Base-by-base conservation (phyloP, 2,329 filamentous ascomycete genomes). In the Fusarium denticulatum region DNA sequence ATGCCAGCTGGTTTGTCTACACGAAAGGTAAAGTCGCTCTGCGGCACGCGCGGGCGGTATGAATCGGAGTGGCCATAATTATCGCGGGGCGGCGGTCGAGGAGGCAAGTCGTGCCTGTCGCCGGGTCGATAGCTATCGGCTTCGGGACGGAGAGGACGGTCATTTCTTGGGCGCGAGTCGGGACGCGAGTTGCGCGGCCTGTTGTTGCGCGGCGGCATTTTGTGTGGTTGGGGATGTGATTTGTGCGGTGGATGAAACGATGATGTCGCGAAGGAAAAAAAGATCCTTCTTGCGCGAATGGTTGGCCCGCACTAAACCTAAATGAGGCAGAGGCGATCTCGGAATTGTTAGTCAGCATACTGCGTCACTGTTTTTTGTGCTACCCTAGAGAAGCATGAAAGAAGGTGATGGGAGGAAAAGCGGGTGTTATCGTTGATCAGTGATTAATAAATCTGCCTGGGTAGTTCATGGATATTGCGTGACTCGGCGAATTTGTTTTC, bases 1-100 rank as follows among this genome's bases (percentile, higher is more conserved):
- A 90, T 81, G 9, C 87, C 87, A 1, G 84, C 73, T 7, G 88
- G 88, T 57, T 86, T 87, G 16, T 88, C 85, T 46, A 86, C 80
- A 12, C 86, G 86, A 66, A 90, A 91, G 2, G 86, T 88, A 76
- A 91, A 91, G 57, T 90, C 87, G 42, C 87, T 79, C 55, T 83
- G 83, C 4, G 83, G 84, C 20, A 79, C 76, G 36, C 75, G 73
- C 18, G 80, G 78, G 8, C 79, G 77, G 36, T 82, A 81, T 13
- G 78, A 81, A 58, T 81, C 79, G 7, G 57, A 49, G 12, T 61
- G 57, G 13, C 74, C 75, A 36, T 71, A 71, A 24, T 79, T 73
- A 52, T 79, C 73, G 47, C 71, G 73, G 22, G 64, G 64, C 5
- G 64, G 64, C 4, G 72, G 68, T 24, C 74, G 67, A 14, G 71